Evolutionary conservation across 2,329 filamentous ascomycete species (phyloP).

Genomic region (Lecanoromycetidae sp.): DNA sequence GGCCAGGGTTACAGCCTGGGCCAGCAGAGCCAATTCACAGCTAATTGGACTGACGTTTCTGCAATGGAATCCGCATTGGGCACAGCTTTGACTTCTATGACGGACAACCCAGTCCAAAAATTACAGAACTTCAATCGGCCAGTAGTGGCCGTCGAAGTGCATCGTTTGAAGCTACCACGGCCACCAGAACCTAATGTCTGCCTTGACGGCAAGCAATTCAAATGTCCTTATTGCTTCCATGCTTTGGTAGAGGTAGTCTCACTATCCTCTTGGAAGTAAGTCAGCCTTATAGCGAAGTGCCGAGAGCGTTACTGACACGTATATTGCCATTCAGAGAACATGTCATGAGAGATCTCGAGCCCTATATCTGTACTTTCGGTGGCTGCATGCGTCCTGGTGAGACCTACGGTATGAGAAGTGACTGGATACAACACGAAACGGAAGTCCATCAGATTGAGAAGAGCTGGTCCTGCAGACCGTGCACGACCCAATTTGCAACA

Average conservation of each 20-base stretch:
- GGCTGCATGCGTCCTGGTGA: neutral
- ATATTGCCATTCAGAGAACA: neutral
- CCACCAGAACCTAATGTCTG: neutral
- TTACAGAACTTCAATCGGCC: neutral
- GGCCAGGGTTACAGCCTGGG: neutral
- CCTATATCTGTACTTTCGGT: constrained; percentile 1
- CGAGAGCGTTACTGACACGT: neutral
- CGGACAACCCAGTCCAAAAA: neutral
- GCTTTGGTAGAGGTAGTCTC: neutral
- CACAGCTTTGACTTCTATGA: constrained; percentile 1
- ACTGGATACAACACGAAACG: constrained; percentile 5
- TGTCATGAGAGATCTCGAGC: constrained; percentile 3
- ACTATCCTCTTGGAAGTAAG: neutral
- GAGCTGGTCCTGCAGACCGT: neutral
- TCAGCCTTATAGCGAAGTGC: neutral
- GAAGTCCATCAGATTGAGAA: neutral
- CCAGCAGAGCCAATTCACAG: neutral
- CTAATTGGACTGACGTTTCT: neutral
- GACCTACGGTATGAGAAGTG: neutral
- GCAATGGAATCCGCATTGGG: neutral
- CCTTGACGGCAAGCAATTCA: neutral
- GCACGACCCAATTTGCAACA: neutral
- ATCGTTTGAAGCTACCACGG: constrained; percentile 1
- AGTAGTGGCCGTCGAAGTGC: neutral
- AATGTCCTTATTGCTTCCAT: constrained; percentile 5